Base-by-base conservation (phyloP, 2,329 filamentous ascomycete genomes). In the Colletotrichum truncatum region DNA sequence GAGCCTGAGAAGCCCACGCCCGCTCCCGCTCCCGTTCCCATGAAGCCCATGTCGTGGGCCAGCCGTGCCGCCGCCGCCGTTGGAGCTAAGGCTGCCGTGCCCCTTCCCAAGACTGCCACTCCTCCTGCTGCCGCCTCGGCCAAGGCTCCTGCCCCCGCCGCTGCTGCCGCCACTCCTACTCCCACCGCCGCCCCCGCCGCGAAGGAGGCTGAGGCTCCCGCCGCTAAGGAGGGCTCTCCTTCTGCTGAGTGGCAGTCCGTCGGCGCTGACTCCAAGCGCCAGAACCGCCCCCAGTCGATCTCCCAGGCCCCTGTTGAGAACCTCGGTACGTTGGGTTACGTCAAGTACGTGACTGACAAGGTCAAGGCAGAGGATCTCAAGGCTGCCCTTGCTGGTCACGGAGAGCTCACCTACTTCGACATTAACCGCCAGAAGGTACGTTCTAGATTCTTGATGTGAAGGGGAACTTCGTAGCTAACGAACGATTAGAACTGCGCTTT, bases 291-390 rank as follows among this genome's bases (percentile, higher is more conserved):
- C 54, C 91, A 92, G 78, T 87, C 89, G 58, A 84, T 88, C 71
- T 84, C 88, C 60, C 83, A 83, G 53, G 78, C 84, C 25, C 78
- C 81, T n/a, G 76, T 81, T 48, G 92, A 94, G 73, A 91, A 93
- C 73, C 91, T 95, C 68, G 88, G 88, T 67, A 90, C 90, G 57
- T 87, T 94, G 71, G 96, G 92, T 18, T 98, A 98, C 79, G 93
- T 99, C 79, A 97, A 97, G 85, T 97, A 95, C 73, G 95, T 98
- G 52, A 95, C 90, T 52, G 94, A 97, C 32, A 94, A 94, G 81
- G 90, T 99, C 55, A 87, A 93, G 75, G 86, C 89, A 12, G 87
- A 89, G 39, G 88, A 93, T 48, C 84, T 99, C 65, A 91, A 86
- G 77, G 84, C 85, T 56, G 86, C 88, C 57, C 83, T 99, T 54